Base-by-base conservation (phyloP, 352 stramenopile genomes). In the Pythium folliculosum region DNA sequence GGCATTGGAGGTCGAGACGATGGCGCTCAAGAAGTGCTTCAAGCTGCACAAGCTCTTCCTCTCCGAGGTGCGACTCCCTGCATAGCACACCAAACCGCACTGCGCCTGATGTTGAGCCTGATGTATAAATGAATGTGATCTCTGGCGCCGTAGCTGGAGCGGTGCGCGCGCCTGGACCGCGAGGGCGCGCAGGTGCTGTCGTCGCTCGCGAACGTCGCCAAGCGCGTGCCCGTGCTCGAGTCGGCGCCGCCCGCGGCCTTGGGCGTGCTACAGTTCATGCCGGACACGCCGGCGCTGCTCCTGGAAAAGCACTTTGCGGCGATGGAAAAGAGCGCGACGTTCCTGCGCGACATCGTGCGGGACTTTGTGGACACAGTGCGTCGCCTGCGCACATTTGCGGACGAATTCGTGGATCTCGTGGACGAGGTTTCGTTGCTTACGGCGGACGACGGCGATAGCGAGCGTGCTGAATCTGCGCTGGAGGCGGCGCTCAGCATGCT, bases 31-130 rank as follows among this genome's bases (percentile, higher is more conserved):
- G 72, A 85, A 86, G 58, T 80, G 78, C 71, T 70, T 77, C 38
- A 89, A 88, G 70, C 67, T 86, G 43, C 80, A 89, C 67, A 90
- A 88, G 65, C 71, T 85, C 73, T 88, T 90, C 69, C 14, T 88
- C 27, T 54, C 71, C 37, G 80, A 90, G 71, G 82, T 89, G 65
- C 19, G 3, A 5, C 5, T 32, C 27, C 27, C 27, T 32, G 27
- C 27, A 32, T 32, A 2, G 27, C 5, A 5, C 5, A 32, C 5
- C 27, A 5, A 2, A 5, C 27, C 27, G 5, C 27, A 32, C 27
- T 32, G 27, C 27, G 27, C 27, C 27, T 32, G 27, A 32, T 5
- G 27, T 32, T 32, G 27, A 32, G 27, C 27, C 27, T 32, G 27
- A 32, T 32, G 27, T 32, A 5, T n/a, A 8, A 61, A 21, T 45